phyloP scores from a whole-genome alignment of 805 yeast genomes.

The Metschnikowia lochheadii region DNA sequence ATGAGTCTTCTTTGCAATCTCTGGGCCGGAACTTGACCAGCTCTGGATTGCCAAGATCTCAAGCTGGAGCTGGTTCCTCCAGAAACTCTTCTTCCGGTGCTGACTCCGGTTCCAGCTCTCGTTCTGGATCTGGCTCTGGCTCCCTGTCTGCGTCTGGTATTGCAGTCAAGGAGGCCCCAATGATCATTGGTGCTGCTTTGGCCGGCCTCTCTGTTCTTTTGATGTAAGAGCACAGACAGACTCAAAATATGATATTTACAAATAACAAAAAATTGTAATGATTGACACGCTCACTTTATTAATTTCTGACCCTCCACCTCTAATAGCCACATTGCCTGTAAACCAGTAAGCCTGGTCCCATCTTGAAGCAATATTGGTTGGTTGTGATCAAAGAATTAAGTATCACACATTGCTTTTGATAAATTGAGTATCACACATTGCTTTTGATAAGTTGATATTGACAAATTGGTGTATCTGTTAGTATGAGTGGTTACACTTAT shows the following conservation, averaged over 20 bases:
- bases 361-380: too few species aligned
- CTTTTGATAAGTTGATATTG: too few species aligned
- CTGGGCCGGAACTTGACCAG: neutral
- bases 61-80: neutral
- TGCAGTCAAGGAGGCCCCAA: conserved; percentile 8
- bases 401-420: too few species aligned
- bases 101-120: neutral
- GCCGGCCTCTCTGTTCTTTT: conserved; percentile 14
- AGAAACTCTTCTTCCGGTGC: neutral
- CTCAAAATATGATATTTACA: neutral
- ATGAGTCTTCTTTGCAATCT: neutral
- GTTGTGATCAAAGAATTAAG: too few species aligned
- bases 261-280: neutral
- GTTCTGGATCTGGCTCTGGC: neutral
- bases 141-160: conserved; percentile 7
- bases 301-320: too few species aligned
- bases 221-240: conserved; percentile 2
- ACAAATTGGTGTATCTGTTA: too few species aligned
- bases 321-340: too few species aligned
- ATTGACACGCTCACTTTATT: too few species aligned
- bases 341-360: too few species aligned
- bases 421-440: too few species aligned
- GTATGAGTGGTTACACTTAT: too few species aligned
- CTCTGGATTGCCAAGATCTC: neutral
- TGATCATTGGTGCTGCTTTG: conserved; percentile 11